Evolutionary conservation across 768 basidiomycete species (phyloP).

Genomic region (Mycena metata): DNA sequence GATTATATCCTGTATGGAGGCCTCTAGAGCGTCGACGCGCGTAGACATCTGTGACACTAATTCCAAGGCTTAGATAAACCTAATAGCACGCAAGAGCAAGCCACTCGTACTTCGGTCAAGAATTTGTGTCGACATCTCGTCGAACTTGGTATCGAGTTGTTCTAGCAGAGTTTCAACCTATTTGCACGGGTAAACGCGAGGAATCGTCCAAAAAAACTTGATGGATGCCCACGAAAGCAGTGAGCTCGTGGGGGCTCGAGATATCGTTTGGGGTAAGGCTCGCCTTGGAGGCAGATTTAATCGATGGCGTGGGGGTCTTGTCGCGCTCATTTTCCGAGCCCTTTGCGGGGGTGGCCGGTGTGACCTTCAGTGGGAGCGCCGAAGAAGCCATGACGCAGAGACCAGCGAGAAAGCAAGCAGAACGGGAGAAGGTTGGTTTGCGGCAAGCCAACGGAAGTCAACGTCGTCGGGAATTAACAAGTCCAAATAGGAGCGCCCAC

Average conservation of each 20-base stretch:
- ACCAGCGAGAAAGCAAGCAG: not conserved
- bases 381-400: constrained; percentile 56
- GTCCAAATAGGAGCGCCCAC: not conserved
- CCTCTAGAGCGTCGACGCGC: constrained; percentile 90
- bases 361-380: constrained; percentile 77
- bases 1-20: constrained; percentile 93
- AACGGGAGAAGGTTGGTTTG: constrained; percentile 17
- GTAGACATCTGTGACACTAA: constrained; percentile 96
- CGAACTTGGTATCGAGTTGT: constrained; percentile 91
- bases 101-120: constrained; percentile 79
- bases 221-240: constrained; percentile 78
- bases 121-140: constrained; percentile 93
- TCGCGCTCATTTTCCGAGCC: constrained; percentile 58
- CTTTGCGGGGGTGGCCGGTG: constrained; percentile 69
- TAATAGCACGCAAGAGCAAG: constrained; percentile 3
- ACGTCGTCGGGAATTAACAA: not conserved
- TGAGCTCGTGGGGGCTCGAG: constrained; percentile 93
- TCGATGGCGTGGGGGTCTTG: constrained; percentile 64
- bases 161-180: constrained; percentile 92
- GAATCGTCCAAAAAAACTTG: not conserved
- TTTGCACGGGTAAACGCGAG: constrained; percentile 5
- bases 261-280: constrained; percentile 71
- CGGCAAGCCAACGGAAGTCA: not conserved
- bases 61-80: constrained; percentile 26
- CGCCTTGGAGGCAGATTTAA: constrained; percentile 56